Evolutionary conservation across 306 rosid genomes (phyloP), one percentile per base, ranked within the genome.

Genomic region (Herpetospermum pedunculosum): DNA sequence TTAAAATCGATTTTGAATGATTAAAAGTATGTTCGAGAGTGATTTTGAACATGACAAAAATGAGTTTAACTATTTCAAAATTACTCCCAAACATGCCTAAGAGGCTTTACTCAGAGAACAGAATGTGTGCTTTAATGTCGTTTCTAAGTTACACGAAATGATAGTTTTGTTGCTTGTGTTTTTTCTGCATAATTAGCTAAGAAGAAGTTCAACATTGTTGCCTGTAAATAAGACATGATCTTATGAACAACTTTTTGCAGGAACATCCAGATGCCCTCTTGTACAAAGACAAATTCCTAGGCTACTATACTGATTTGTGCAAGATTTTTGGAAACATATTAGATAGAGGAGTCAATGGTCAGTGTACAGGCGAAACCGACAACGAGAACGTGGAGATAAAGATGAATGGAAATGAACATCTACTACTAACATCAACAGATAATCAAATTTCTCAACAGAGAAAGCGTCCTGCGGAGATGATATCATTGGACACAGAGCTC

Each of bases 261-360:
- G 96, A 86, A 59, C 79, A 73, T 63, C 92, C 89, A 0, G 87
- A 83, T 75, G 87, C 85, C 73, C 52, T 81, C 59, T 78, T 73
- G 38, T 90, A 87, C 53, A 86, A 77, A 77, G 84, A 75, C 77
- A 85, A 79, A 38, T 72, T 78, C 74, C 74, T 88, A 19, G 74
- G 75, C 53, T 35, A 72, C 70, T 86, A 81, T 62, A 50, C 63
- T 37, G 85, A 84, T 72, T 74, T 90, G 68, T 79, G 88, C 85
- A 86, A 86, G 80, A 77, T 90, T 54, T 86, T 77, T 4, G 86
- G 82, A 64, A 82, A 72, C 52, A 38, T 72, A 52, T 37, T 81
- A 57, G 83, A 83, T 46, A 80, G 58, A 73, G 69, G 70, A 67
- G 76, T 73, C 52, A 54, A 52, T 71, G 63, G 47, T 76, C 82